Conservation (phyloP, 2,329 filamentous ascomycete genomes). For the Aureobasidium sp. region DNA sequence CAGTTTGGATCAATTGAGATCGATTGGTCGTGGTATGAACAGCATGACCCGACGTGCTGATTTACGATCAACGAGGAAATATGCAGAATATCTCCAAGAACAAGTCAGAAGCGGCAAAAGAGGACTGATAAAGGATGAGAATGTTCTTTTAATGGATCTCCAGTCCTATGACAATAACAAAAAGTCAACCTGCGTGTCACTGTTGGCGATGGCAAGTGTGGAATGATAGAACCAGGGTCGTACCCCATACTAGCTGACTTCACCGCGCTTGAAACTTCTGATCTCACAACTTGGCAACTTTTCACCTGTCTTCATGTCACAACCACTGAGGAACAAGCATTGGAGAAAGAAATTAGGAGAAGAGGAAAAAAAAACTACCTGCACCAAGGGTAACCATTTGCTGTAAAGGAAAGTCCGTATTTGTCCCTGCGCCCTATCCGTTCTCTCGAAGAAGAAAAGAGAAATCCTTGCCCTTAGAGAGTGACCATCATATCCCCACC, state of each 20-base stretch:
- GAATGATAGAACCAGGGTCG: neutral
- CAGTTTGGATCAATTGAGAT: too few relatives aligned
- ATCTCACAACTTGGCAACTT: neutral
- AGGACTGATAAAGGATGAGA: too few relatives aligned
- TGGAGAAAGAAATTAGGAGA: neutral
- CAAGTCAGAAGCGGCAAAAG: too few relatives aligned
- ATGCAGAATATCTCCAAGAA: too few relatives aligned
- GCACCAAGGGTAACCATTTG: conserved; percentile 3
- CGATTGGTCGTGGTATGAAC: too few relatives aligned
- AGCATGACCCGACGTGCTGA: too few relatives aligned
- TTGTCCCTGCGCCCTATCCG: neutral
- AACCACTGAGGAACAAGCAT: neutral
- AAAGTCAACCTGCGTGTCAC: neutral
- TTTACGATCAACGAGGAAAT: too few relatives aligned
- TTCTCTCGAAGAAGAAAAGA: neutral
- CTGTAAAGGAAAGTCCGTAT: conserved; percentile 2
- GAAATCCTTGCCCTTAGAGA: conserved; percentile 4
- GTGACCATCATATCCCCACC: neutral
- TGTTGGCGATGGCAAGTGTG: neutral
- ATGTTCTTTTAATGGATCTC: too few relatives aligned
- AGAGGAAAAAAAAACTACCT: neutral
- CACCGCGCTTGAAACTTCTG: neutral
- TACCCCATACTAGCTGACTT: neutral
- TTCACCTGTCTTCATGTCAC: neutral
- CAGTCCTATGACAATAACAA: too few relatives aligned